Base-by-base conservation (phyloP, 176 grass and related monocot species). In the Secale cereale region DNA sequence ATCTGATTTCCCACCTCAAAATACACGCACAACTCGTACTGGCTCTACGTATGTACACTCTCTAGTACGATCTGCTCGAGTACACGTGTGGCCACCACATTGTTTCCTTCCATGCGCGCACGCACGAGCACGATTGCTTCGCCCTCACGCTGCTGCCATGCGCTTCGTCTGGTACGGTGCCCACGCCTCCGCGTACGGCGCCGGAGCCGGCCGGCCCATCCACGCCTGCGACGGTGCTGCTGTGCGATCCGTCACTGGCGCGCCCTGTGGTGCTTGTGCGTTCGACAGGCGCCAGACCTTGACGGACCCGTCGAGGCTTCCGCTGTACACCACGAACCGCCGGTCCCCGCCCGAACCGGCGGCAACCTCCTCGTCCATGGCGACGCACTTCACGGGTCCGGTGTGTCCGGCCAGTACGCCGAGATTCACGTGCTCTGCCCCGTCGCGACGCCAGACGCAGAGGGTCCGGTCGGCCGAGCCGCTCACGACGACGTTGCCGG, bases 321-420 rank as follows among this genome's bases (percentile, higher is more conserved):
- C 73, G 17, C 73, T 76, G 73, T 76, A 76, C 27, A 98, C 89
- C 19, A 95, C 72, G 90, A 91, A 95, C 22, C 91, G 57, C 1
- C 36, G 62, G 2, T 8, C 71, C 11, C 13, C 70, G 6, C 2
- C 54, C 5, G 31, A 22, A 46, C 57, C 25, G 35, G 27, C 73
- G 0, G 35, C 31, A 30, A 70, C 43, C 4, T 72, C 78, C 45
- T 84, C 91, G 6, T 94, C 95, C 17, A 89, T 37, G 6, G 90
- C 88, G 10, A 97, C 71, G 84, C 92, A 97, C 84, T 94, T 92
- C 3, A 97, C 71, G 0, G 95, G 88, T 0, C 86, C 95, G 1
- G 87, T 68, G 76, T 97, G 92, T 2, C 86, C 92, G 9, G 19
- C 0, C 19, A 97, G 70, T 69, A 92, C 76, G 33, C 68, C 28